These are phyloP conservation scores for Blastomyces emzantsi DNA, from an alignment of 2,329 filamentous ascomycete genomes.

Conservation along the genomic window DNA sequence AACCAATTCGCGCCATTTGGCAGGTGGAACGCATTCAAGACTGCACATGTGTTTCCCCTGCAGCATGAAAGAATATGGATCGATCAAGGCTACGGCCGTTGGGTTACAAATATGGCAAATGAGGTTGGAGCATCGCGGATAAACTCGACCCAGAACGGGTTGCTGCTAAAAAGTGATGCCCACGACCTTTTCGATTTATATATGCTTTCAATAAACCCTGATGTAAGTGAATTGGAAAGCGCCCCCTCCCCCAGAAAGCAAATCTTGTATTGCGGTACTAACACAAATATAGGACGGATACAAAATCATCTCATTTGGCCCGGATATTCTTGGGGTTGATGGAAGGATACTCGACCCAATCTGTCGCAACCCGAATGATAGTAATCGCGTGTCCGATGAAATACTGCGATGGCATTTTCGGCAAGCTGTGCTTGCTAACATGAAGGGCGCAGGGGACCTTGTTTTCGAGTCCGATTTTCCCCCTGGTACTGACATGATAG, in stretches of 20 bases:
- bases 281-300: slow-evolving; percentile 14
- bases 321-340: slow-evolving; percentile 6
- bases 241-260: background rate
- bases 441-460: slow-evolving; percentile 17
- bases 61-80: slow-evolving; percentile 17
- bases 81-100: slow-evolving; percentile 15
- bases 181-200: slow-evolving; percentile 10
- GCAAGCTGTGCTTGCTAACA: slow-evolving; percentile 18
- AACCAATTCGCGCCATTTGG: slow-evolving; percentile 10
- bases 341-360: slow-evolving; percentile 13
- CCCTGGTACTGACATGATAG: slow-evolving; percentile 17
- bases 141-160: slow-evolving; percentile 10
- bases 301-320: slow-evolving; percentile 11
- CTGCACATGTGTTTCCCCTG: slow-evolving; percentile 21
- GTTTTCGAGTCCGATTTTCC: slow-evolving; percentile 19
- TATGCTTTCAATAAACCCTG: slow-evolving; percentile 8
- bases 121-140: background rate
- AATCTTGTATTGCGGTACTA: background rate
- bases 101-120: slow-evolving; percentile 15
- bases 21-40: slow-evolving; percentile 15
- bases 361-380: slow-evolving; percentile 12
- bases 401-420: slow-evolving; percentile 20
- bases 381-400: slow-evolving; percentile 12
- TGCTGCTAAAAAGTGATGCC: slow-evolving; percentile 8
- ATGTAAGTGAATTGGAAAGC: slow-evolving; percentile 5